Base-by-base conservation (phyloP, 331 rosid genomes). In the Rhamnella rubrinervis region DNA sequence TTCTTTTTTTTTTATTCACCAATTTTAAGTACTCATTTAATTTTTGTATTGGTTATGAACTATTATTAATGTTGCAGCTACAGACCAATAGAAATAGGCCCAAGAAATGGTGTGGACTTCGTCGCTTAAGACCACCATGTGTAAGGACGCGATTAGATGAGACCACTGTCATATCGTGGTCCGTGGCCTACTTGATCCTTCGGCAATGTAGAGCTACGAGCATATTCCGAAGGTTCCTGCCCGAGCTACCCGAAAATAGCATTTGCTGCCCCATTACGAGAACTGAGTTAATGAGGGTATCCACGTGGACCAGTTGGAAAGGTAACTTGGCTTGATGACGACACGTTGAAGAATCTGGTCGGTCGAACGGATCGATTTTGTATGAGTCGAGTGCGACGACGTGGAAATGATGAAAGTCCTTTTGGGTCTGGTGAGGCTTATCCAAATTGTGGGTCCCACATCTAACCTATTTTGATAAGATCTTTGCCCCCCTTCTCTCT, bases 371-470 rank as follows among this genome's bases (percentile, higher is more conserved):
- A 18, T 41, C 21, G 53, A 40, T 1, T 25, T 57, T 41, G 11
- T 44, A 7, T 59, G 31, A 55, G 79, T 79, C 77, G 77, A 84
- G 71, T 73, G 60, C 14, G 61, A 49, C 77, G 80, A 82, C 82
- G 87, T 83, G 87, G 84, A 6, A 71, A 68, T 19, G 55, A 67
- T 63, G 11, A 47, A 53, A 13, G 63, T 26, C 61, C 6, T 37
- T 19, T 67, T 47, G 56, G 67, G 63, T 51, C 26, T 44, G 41
- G 73, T 63, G 39, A 74, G 67, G 71, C 85, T 90, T 87, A 90
- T 90, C 93, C 88, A 80, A 19, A 70, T 23, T 12, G 59, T 66
- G 72, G 84, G 84, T 31, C 84, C 89, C 78, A 63, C 52, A 0
- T 6, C 19, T 25, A 5, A 25, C 8, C 55, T 2, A 17, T 61